Percentiles rank a stretch among this genome's conserved stretches.
These are phyloP conservation scores for Fibroporia radiculosa DNA, from an alignment of 768 basidiomycete genomes.

Conservation along the genomic window DNA sequence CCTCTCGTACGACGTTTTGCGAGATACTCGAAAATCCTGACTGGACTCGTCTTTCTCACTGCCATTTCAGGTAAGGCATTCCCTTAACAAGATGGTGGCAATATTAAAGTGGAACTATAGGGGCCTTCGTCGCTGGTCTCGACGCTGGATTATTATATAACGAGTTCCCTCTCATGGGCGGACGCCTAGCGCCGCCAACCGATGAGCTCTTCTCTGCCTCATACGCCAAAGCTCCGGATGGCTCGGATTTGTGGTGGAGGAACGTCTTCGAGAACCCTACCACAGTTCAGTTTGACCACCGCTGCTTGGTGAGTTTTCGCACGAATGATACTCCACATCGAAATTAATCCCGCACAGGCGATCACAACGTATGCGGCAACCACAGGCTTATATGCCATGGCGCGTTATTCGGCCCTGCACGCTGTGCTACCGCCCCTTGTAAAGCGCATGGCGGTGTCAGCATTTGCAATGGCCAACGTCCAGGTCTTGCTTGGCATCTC, in stretches of 20 bases:
- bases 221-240: constrained; percentile 65
- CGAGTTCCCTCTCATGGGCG: constrained; percentile 97
- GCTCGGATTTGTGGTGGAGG: constrained; percentile 86
- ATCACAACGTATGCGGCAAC: constrained; percentile 75
- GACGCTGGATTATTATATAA: constrained; percentile 98
- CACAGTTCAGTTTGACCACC: constrained; percentile 96
- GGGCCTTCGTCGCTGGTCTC: constrained; percentile 95
- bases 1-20: constrained; percentile 53
- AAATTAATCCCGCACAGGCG: constrained; percentile 42
- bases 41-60: constrained; percentile 80
- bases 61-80: constrained; percentile 73
- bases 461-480: constrained; percentile 75
- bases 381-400: constrained; percentile 52
- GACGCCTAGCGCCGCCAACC: constrained; percentile 68
- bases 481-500: constrained; percentile 74
- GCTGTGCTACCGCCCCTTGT: constrained; percentile 54
- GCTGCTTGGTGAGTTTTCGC: constrained; percentile 62
- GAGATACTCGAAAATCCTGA: constrained; percentile 49
- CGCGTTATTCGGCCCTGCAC: constrained; percentile 41
- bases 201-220: constrained; percentile 73
- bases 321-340: neutral
- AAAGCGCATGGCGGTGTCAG: constrained; percentile 41
- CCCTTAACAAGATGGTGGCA: constrained; percentile 2
- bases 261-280: constrained; percentile 97
- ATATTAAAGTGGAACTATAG: constrained; percentile 30